phyloP scores from a whole-genome alignment of 73 alveolate species.

The Effrenium voratum region DNA sequence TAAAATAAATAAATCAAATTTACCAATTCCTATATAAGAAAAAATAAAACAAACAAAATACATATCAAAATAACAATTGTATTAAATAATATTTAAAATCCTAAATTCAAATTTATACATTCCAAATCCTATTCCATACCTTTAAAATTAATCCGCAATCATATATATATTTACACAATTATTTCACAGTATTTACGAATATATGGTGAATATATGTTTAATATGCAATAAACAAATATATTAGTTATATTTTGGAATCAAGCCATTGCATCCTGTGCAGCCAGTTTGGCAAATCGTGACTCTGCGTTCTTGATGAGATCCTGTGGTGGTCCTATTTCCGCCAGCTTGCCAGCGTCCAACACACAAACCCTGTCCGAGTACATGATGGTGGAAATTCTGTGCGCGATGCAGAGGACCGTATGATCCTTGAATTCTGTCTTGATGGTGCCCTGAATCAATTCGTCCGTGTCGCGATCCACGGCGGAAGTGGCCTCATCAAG shows the following conservation, averaged over 20 bases:
- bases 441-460: conserved; percentile 65
- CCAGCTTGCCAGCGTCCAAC: conserved; percentile 56
- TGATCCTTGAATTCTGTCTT: conserved; percentile 40
- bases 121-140: not conserved
- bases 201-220: not conserved
- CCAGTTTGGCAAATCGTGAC: conserved; percentile 53
- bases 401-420: conserved; percentile 92
- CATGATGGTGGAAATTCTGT: conserved; percentile 92
- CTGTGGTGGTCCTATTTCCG: conserved; percentile 40
- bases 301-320: conserved; percentile 14
- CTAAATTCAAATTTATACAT: too few relatives aligned
- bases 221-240: too few relatives aligned
- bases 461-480: conserved; percentile 84
- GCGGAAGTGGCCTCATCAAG: conserved; percentile 94
- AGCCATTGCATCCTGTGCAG: conserved; percentile 15
- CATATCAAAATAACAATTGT: too few relatives aligned
- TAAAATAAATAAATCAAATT: too few relatives aligned
- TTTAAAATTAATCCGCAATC: not conserved
- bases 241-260: not conserved
- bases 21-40: too few relatives aligned
- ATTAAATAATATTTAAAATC: too few relatives aligned
- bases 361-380: conserved; percentile 55
- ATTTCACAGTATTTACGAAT: not conserved
- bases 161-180: not conserved
- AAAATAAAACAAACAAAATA: too few relatives aligned